Evolutionary conservation across 2,329 filamentous ascomycete species (phyloP), one percentile per base, ranked within the genome.

Genomic region (Aciculosporium take): DNA sequence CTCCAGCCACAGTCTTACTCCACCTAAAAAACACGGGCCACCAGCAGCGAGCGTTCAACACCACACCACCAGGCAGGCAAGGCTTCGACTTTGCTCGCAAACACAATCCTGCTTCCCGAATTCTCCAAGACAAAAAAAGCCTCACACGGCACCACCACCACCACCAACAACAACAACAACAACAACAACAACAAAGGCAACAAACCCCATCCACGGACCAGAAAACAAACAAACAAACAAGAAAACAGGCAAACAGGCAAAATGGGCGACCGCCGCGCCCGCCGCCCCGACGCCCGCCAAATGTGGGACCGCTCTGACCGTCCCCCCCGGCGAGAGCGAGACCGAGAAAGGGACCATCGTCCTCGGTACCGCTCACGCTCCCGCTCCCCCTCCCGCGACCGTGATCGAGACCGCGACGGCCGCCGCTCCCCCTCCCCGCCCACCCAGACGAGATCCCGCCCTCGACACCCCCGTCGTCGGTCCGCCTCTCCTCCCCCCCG

Each of bases 301-400:
- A 76, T 75, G 68, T 76, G 74, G 72, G 76, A 81, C 46, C 68
- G 72, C 32, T 60, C 65, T 9, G 65, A 68, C 41, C 61, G 64
- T 15, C 60, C 59, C 40, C 57, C 57, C 40, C 40, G 37, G 25
- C 37, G 37, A 13, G 57, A 57, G 40, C 57, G 60, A 23, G 49
- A 53, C 39, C 51, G n/a, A n/a, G n/a, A n/a, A n/a, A n/a, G n/a
- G n/a, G n/a, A 55, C 31, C 50, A 51, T 30, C 42, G 28, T 53
- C 53, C 25, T 61, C 64, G 31, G 55, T 58, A 5, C 25, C 46
- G 31, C 17, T 45, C 37, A 41, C 40, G 47, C 37, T 43, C 32
- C 43, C 40, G 48, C 37, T 39, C 41, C 53, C 40, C 46, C 37
- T 38, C 40, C 52, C 57, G 48, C 37, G 58, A 55, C 50, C 61